Evolutionary conservation across 768 basidiomycete genomes (phyloP), one percentile per base, ranked within the genome.

Genomic region (Crucibulum laeve): DNA sequence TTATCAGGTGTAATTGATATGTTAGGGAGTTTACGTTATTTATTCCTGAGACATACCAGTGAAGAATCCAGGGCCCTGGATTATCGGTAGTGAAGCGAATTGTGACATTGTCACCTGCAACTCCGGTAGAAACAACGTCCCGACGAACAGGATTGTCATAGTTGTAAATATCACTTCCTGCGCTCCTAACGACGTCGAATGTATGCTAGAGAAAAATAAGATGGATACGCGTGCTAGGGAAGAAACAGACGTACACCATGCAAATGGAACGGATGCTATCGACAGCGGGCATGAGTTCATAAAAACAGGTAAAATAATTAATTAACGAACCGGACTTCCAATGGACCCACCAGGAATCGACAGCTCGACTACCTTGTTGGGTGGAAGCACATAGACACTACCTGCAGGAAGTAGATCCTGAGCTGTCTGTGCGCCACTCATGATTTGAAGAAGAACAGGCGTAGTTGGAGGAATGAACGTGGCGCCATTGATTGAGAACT

Each of bases 51-150:
- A 76, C 51, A 4, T 26, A 67, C 66, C 68, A 69, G 41, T 68
- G 68, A 17, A 68, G 47, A 41, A 69, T 56, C 66, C 68, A 70
- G 5, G 68, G 67, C 0, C 68, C 67, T 18, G 64, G 44, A 45
- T 69, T 86, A 57, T 87, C 78, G 2, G 83, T 78, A 11, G 61
- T 56, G 65, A 80, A 84, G 18, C 80, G 71, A 42, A 84, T 67
- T 1, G 71, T 74, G n/a, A 73, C 54, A 24, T 56, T 51, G 21
- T 61, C 61, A 7, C 50, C 48, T 7, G 53, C 46, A 6, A 50
- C 46, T 1, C 61, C 64, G 37, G 47, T 58, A 23, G n/a, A 53
- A 6, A 67, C 66, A 8, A 56, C 55, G 36, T 68, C 65, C 3
- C 67, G 61, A 1, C 56, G 53, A 5, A 65, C 58, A 2, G 65